phyloP scores from a whole-genome alignment of 1,139 yeast species.

The Pichia terricola region DNA sequence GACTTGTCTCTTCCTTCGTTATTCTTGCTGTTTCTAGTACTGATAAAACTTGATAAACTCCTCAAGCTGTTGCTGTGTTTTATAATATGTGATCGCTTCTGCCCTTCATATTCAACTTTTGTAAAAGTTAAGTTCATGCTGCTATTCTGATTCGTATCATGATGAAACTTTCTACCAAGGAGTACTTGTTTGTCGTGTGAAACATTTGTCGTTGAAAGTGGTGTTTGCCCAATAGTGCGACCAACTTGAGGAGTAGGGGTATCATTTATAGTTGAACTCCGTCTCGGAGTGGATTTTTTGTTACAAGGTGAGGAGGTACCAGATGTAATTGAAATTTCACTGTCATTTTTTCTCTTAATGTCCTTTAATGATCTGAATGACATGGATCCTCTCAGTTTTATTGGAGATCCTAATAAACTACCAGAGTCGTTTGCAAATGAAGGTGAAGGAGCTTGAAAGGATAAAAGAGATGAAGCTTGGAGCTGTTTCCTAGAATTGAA shows the following conservation, averaged over 20 bases:
- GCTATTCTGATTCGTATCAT: no score
- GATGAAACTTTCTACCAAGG: no score
- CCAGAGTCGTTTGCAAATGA: conserved; percentile 6
- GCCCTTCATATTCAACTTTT: no score
- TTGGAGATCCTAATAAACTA: conserved; percentile 7
- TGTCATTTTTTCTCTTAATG: background rate
- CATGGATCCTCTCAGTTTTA: conserved; percentile 4
- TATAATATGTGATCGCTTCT: background rate
- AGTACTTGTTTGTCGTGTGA: no score
- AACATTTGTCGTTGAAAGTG: no score
- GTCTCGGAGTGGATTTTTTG: background rate
- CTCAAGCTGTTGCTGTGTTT: conserved; percentile 77
- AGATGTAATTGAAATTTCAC: background rate
- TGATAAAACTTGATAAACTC: conserved; percentile 5
- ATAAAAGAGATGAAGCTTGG: no score
- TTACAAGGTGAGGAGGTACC: background rate
- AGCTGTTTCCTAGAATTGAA: background rate
- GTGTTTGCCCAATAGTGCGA: no score
- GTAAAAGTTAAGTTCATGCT: no score
- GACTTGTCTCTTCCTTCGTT: no score
- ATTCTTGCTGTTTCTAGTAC: background rate
- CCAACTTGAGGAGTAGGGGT: no score
- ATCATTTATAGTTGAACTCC: no score
- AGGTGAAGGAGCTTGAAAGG: conserved; percentile 11
- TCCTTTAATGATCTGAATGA: conserved; percentile 7